Percentiles rank a stretch among this genome's conserved stretches.
Evolutionary conservation across 1,284 basidiomycete genomes (phyloP).

Genomic region (Fomitopsis schrenkii): DNA sequence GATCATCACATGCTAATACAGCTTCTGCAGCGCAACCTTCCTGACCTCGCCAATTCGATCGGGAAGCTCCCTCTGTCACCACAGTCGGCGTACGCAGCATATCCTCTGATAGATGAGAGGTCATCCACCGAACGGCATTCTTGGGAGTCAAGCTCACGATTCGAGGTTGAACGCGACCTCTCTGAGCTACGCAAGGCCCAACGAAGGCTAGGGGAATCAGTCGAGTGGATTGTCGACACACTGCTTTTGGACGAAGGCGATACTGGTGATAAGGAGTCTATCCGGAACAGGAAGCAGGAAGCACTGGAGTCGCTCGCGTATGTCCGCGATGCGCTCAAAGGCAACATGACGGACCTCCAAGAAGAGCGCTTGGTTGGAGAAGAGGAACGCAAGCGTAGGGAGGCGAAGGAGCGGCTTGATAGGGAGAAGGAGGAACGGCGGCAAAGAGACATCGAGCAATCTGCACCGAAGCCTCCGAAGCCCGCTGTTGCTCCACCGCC

Average conservation of each 20-base stretch:
- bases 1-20: constrained; percentile 4
- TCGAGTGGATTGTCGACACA: constrained; percentile 67
- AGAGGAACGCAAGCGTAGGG: constrained; percentile 34
- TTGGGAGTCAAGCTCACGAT: constrained; percentile 61
- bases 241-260: constrained; percentile 55
- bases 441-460: constrained; percentile 13
- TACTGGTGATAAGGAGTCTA: constrained; percentile 33
- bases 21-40: constrained; percentile 66
- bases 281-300: constrained; percentile 49
- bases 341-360: constrained; percentile 49
- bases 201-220: constrained; percentile 58
- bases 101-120: constrained; percentile 63
- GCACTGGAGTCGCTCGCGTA: constrained; percentile 72
- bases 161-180: constrained; percentile 65
- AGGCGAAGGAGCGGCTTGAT: constrained; percentile 26
- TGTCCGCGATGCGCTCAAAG: constrained; percentile 67
- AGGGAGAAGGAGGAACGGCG: constrained; percentile 12
- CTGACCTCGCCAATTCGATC: constrained; percentile 72
- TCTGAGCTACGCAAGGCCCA: constrained; percentile 48
- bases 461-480: constrained; percentile 21
- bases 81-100: constrained; percentile 40
- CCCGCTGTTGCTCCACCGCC: constrained; percentile 24
- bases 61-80: constrained; percentile 44
- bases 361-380: constrained; percentile 60
- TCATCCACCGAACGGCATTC: constrained; percentile 50